These are phyloP conservation scores for Xylaria telfairii DNA, from an alignment of 495 filamentous ascomycete genomes.

Conservation along the genomic window DNA sequence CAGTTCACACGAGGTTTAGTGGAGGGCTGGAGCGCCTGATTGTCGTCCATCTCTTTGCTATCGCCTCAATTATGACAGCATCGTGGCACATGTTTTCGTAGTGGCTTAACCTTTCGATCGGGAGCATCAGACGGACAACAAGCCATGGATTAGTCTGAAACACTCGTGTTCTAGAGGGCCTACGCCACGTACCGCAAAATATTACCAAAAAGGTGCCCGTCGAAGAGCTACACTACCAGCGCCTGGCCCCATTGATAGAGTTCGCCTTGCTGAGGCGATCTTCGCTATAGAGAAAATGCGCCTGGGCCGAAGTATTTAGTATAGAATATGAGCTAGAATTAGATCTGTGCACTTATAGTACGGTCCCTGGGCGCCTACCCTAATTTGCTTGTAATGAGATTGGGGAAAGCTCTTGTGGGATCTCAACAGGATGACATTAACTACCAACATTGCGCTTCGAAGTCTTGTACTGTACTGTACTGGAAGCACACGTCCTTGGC, in stretches of 20 bases:
- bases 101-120: not conserved
- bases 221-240: constrained; percentile 1
- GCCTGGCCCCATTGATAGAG: not conserved
- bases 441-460: not conserved
- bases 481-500: not conserved
- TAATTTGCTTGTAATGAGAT: not conserved
- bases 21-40: not conserved
- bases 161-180: not conserved
- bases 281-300: not conserved
- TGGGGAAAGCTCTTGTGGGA: constrained; percentile 4
- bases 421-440: not conserved
- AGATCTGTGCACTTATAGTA: not conserved
- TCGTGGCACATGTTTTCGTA: not conserved
- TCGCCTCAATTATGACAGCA: not conserved
- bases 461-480: too few species aligned
- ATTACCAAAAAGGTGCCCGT: not conserved
- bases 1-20: not conserved
- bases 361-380: not conserved
- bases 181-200: not conserved
- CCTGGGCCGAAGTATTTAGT: not conserved
- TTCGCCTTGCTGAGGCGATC: not conserved
- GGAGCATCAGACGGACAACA: not conserved
- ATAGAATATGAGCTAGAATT: not conserved
- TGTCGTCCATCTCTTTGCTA: not conserved
- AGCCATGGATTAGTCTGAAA: constrained; percentile 4